These are phyloP conservation scores for Xylariaceae sp. DNA, from an alignment of 2,329 filamentous ascomycete species.

Conservation along the genomic window DNA sequence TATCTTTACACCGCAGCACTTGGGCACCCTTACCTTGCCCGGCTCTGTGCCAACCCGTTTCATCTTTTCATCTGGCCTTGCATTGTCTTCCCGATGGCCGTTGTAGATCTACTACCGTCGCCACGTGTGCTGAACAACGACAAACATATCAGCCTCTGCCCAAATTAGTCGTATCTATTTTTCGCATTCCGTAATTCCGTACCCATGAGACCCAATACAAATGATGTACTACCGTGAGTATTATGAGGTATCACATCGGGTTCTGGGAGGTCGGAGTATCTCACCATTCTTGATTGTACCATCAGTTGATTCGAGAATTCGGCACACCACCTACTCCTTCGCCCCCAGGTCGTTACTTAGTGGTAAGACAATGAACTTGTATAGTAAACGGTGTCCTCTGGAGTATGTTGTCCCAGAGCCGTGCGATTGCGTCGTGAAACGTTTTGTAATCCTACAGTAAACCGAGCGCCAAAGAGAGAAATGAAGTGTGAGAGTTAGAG, in stretches of 20 bases:
- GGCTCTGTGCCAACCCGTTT: not conserved
- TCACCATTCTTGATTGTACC: conserved; percentile 2
- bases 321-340: conserved; percentile 1
- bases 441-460: conserved; percentile 10
- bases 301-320: conserved; percentile 6
- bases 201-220: not conserved
- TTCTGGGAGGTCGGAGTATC: conserved; percentile 11
- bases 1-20: conserved; percentile 26
- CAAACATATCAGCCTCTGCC: conserved; percentile 7
- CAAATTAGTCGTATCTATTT: not conserved
- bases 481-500: conserved; percentile 14
- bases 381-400: conserved; percentile 5
- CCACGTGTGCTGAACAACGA: conserved; percentile 16
- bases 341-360: conserved; percentile 1
- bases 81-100: conserved; percentile 2
- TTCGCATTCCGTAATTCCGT: not conserved
- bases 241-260: not conserved
- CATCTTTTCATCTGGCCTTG: conserved; percentile 7
- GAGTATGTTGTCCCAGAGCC: not conserved
- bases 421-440: conserved; percentile 14
- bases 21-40: conserved; percentile 25
- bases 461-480: conserved; percentile 17
- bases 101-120: conserved; percentile 25
- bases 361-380: not conserved
- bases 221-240: not conserved